These are phyloP conservation scores for Colletotrichum liaoningense DNA, from an alignment of 2,329 filamentous ascomycete species.

Conservation along the genomic window DNA sequence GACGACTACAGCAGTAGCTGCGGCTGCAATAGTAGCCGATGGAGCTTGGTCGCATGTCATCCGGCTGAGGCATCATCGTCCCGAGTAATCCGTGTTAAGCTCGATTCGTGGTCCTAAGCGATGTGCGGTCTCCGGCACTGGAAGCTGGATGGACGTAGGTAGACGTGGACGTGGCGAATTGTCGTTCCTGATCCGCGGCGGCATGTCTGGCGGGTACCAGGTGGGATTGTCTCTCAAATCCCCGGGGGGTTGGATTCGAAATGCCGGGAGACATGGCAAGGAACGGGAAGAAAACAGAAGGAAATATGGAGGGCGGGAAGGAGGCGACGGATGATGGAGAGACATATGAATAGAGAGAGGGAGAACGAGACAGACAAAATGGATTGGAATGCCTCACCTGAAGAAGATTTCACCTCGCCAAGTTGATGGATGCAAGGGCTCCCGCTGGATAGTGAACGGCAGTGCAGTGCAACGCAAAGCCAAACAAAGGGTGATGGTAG, in stretches of 20 bases:
- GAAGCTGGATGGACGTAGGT: not conserved
- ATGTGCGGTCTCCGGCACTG: not conserved
- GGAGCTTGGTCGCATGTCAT: slow-evolving; percentile 1
- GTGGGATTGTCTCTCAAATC: not conserved
- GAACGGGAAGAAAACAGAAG: not conserved
- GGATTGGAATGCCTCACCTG: slow-evolving; percentile 17
- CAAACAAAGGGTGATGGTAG: not conserved
- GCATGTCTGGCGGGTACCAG: not conserved
- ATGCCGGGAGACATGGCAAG: slow-evolving; percentile 3
- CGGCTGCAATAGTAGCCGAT: not conserved
- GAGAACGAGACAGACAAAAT: slow-evolving; percentile 15
- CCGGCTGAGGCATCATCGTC: slow-evolving; percentile 1
- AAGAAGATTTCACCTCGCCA: slow-evolving; percentile 15
- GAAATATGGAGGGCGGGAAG: not conserved
- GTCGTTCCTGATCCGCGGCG: slow-evolving; percentile 7
- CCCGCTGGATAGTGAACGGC: not conserved
- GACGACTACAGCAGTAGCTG: not conserved
- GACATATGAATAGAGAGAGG: not conserved
- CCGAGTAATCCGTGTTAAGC: not conserved
- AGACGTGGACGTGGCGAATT: not conserved
- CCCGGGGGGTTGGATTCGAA: not conserved
- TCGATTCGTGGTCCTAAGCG: not conserved
- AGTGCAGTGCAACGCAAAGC: not conserved
- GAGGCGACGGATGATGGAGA: not conserved
- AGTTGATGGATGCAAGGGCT: slow-evolving; percentile 28